A percentile compares a stretch with the other conserved stretches of the same genome.
Evolutionary conservation across 352 stramenopile genomes (phyloP).

Genomic region (Elongisporangium anandrum): DNA sequence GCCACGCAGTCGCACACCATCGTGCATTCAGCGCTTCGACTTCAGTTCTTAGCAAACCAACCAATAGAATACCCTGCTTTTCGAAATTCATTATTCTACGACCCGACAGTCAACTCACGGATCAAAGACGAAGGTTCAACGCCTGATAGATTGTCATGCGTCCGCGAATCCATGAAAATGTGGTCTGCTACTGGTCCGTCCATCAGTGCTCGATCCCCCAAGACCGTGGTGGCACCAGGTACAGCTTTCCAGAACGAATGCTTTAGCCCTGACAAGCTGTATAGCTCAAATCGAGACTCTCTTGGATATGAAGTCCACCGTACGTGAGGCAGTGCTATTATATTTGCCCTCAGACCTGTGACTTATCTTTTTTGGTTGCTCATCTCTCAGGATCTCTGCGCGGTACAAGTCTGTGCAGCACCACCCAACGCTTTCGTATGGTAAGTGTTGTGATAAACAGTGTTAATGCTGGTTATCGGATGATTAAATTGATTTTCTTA

Average conservation of each 20-base stretch:
- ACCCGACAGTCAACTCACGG: slow-evolving; percentile 39
- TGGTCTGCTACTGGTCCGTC: slow-evolving; percentile 40
- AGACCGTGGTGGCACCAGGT: slow-evolving; percentile 46
- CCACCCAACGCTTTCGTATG: slow-evolving; percentile 48
- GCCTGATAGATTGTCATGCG: slow-evolving; percentile 21
- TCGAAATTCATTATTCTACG: slow-evolving; percentile 61
- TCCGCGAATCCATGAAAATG: slow-evolving; percentile 41
- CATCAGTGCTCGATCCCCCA: slow-evolving; percentile 45
- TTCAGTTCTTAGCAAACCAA: background rate
- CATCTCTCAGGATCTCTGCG: slow-evolving; percentile 43
- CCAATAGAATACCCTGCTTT: slow-evolving; percentile 38
- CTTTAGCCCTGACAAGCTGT: slow-evolving; percentile 56
- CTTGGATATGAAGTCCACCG: slow-evolving; percentile 65
- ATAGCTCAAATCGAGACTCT: slow-evolving; percentile 50
- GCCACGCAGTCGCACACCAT: background rate
- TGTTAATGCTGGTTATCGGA: background rate
- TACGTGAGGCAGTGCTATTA: slow-evolving; percentile 12
- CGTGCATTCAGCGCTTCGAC: background rate
- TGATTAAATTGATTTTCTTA: slow-evolving; percentile 1
- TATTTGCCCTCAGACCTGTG: background rate
- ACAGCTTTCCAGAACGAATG: slow-evolving; percentile 66
- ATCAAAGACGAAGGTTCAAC: slow-evolving; percentile 32
- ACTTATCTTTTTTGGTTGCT: background rate
- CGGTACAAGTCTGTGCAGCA: slow-evolving; percentile 63
- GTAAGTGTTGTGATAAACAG: slow-evolving; percentile 8